Base-by-base conservation (phyloP, 2,329 filamentous ascomycete genomes). In the Penicillium sp. region DNA sequence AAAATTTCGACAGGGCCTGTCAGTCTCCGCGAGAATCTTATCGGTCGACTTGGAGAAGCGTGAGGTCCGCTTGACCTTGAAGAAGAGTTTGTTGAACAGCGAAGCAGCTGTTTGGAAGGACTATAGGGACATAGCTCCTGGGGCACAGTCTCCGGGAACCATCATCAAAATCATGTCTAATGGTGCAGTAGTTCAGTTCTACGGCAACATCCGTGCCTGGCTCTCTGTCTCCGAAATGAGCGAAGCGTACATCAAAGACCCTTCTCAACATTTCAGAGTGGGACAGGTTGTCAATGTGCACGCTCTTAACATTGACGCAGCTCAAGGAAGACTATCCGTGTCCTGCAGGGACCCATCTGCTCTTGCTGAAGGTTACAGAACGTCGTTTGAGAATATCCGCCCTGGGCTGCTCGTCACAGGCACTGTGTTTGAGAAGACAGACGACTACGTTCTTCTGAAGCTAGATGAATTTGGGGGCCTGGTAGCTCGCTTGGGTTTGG, bases 141-240 rank as follows among this genome's bases (percentile, higher is more conserved):
- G 92, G 11, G 86, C 90, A 75, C 91, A 94, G 71, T 89, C 90
- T 38, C 91, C 91, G 7, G 95, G 94, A 61, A 97, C 93, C 0
- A 90, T 99, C 66, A 85, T 96, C 67, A 96, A 91, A 66, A 83
- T 99, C 11, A 83, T 92, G 60, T 79, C 86, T 3, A 87, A 88
- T 57, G 95, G 95, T 62, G 95, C 95, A 11, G 87, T 94, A 19
- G 90, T 99, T 57, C 92, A 96, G 73, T 99, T 98, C 78, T 99
- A 96, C 71, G 92, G 92, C 19, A 80, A 84, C 8, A 83, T 99
- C 21, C 87, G 88, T 67, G 96, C 91, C 8, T 99, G 96, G 81
- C 84, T 99, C 58, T 95, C 95, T 2, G 89, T 96, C 0, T 91
- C 91, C 1, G 94, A 99, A 78, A 99, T 99, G 95, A 98, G 95